These are phyloP conservation scores for Ophiocordyceps camponoti-saundersi DNA, from an alignment of 2,329 filamentous ascomycete genomes.

Conservation along the genomic window DNA sequence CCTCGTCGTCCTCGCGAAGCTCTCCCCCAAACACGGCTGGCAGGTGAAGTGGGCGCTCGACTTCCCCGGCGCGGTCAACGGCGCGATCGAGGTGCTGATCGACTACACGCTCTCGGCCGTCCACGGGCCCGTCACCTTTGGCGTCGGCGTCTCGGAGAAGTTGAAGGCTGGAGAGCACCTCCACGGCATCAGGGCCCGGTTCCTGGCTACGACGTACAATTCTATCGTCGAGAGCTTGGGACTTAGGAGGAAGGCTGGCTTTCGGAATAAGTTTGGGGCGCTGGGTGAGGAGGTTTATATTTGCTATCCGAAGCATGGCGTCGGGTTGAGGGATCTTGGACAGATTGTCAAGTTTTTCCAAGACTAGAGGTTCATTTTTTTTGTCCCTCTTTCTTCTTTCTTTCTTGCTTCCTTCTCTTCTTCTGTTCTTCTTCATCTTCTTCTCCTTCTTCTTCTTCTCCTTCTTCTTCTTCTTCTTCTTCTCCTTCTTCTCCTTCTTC, in stretches of 20 bases:
- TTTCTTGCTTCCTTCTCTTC: not conserved
- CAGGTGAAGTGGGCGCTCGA: slow-evolving; percentile 95
- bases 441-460: not conserved
- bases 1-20: slow-evolving; percentile 68
- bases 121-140: slow-evolving; percentile 58
- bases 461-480: not conserved
- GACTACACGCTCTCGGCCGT: slow-evolving; percentile 44
- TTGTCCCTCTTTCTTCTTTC: not conserved
- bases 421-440: not conserved
- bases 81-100: slow-evolving; percentile 73
- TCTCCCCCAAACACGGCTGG: slow-evolving; percentile 69
- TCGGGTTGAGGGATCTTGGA: slow-evolving; percentile 65
- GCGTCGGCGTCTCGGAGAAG: slow-evolving; percentile 59
- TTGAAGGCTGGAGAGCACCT: slow-evolving; percentile 70
- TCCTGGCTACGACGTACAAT: slow-evolving; percentile 69
- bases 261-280: slow-evolving; percentile 79
- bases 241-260: slow-evolving; percentile 71
- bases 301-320: slow-evolving; percentile 72
- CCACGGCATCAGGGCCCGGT: slow-evolving; percentile 61
- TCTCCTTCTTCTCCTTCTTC: not conserved
- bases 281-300: slow-evolving; percentile 75
- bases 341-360: slow-evolving; percentile 88
- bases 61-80: slow-evolving; percentile 73
- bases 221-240: slow-evolving; percentile 69
- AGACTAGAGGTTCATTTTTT: slow-evolving; percentile 20